Evolutionary conservation across 805 yeast species (phyloP), one percentile per base, ranked within the genome.

Genomic region (Candida anglica): DNA sequence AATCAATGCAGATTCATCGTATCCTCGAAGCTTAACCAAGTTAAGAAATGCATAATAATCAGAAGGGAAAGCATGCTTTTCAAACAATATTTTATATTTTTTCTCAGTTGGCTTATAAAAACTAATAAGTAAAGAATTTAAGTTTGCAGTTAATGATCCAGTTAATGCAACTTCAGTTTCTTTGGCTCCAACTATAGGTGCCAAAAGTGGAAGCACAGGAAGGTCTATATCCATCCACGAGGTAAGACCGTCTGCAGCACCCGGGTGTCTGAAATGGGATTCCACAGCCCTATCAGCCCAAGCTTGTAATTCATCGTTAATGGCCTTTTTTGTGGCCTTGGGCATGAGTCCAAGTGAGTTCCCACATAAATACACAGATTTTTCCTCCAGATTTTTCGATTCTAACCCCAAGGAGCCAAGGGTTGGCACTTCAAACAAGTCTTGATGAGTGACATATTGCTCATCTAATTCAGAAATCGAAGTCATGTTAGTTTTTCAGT

Each of bases 261-360:
- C 66, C 1, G 81, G 81, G 48, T 84, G 94, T 38, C 77, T 71
- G 58, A 82, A 82, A 56, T 89, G 98, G 0, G 93, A 76, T 41
- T 84, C 88, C 6, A 89, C 98, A 2, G 80, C 98, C 21, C 88
- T 63, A 18, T 56, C 66, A 19, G 76, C 67, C 98, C 98, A 89
- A 0, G 93, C 95, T 43, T 78, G 73, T 31, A 89, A 62, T 56
- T 89, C 97, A 26, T 64, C 69, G 31, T 59, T 58, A 11, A 89
- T 63, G 11, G 84, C 83, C 5, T 44, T 42, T 21, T 74, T 63
- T 0, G 89, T 79, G 6, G 64, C 51, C 32, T 58, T 64, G 0
- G 98, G 97, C 89, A 87, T 84, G 39, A 89, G 61, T 0, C 98
- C 98, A 5, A 89, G 73, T n/a, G 96, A 86, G 63, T 89, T 91